Evolutionary conservation across 139 green algal species (phyloP).

Genomic region (Closterium sp.): DNA sequence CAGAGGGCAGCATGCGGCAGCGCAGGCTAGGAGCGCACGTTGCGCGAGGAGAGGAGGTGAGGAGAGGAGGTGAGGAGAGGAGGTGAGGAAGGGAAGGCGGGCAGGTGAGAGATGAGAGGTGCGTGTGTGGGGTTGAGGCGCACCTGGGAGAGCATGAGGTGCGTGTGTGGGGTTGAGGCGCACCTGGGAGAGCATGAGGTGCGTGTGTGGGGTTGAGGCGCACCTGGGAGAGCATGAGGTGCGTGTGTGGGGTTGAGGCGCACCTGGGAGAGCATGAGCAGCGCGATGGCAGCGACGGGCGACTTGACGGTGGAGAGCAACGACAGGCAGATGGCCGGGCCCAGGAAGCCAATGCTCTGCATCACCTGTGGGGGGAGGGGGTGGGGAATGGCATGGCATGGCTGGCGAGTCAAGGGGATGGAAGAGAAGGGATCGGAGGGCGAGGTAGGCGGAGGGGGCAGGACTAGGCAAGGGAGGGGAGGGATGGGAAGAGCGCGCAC

Average conservation of each 20-base stretch:
- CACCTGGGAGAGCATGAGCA: constrained; percentile 77
- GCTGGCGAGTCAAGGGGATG: not conserved
- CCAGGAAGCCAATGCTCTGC: constrained; percentile 88
- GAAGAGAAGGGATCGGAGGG: not conserved
- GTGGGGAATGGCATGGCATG: not conserved
- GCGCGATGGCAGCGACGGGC: constrained; percentile 69
- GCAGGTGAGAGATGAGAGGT: too few species aligned
- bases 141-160: too few species aligned
- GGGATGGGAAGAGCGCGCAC: constrained; percentile 39
- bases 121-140: too few species aligned
- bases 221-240: too few species aligned
- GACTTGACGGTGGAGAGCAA: constrained; percentile 55
- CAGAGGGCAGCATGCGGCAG: too few species aligned
- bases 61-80: too few species aligned
- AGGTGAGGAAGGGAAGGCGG: too few species aligned
- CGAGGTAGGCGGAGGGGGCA: not conserved
- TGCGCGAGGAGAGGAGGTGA: too few species aligned
- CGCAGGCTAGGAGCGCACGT: too few species aligned
- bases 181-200: too few species aligned
- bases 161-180: too few species aligned
- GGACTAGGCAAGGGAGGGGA: not conserved
- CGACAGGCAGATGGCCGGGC: constrained; percentile 89
- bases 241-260: not conserved
- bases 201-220: too few species aligned
- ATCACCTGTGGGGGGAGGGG: constrained; percentile 32